Base-by-base conservation (phyloP, 2,329 filamentous ascomycete genomes). In the Calonectria hongkongensis region DNA sequence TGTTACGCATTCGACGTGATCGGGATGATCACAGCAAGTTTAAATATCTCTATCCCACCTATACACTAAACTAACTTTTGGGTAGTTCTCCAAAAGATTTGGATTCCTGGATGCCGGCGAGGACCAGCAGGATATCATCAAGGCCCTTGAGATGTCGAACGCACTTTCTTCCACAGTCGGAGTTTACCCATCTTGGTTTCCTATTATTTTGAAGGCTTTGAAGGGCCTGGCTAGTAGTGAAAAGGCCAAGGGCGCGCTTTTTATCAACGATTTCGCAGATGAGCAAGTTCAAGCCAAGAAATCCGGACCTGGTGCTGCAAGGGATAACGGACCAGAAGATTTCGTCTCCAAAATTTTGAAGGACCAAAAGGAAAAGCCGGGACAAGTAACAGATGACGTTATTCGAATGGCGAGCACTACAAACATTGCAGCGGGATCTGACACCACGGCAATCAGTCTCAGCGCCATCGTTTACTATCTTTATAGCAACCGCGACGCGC, bases 1-100 rank as follows among this genome's bases (percentile, higher is more conserved):
- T 60, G 54, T 12, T 60, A 60, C 33, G 54, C 33, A 15, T 60
- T 60, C 21, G 54, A 60, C 25, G 33, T 60, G 33, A 60, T 60
- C 25, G 54, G 54, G 27, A 60, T 60, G 54, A 60, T 60, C 15
- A 60, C 33, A n/a, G 54, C 15, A 60, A 60, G 54, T 60, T 16
- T 21, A 4, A 6, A 13, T 27, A 1, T 1, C 5, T 12, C n/a
- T 9, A 27, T 25, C 2, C 13, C 2, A 27, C 12, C 18, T 21
- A 36, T n/a, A 21, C 1, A n/a, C 21, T 15, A 3, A 2, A 12
- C 54, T 60, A 28, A 60, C 16, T 4, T 7, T 4, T 4, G 25
- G 3, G 5, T 5, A 60, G 54, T 60, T 60, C 13, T 41, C 54
- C 13, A 27, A 28, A 41, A 7, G 54, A 41, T 60, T 60, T 60